Evolutionary conservation across 495 filamentous ascomycete genomes (phyloP), one percentile per base, ranked within the genome.

Genomic region (Acidomyces sp.): DNA sequence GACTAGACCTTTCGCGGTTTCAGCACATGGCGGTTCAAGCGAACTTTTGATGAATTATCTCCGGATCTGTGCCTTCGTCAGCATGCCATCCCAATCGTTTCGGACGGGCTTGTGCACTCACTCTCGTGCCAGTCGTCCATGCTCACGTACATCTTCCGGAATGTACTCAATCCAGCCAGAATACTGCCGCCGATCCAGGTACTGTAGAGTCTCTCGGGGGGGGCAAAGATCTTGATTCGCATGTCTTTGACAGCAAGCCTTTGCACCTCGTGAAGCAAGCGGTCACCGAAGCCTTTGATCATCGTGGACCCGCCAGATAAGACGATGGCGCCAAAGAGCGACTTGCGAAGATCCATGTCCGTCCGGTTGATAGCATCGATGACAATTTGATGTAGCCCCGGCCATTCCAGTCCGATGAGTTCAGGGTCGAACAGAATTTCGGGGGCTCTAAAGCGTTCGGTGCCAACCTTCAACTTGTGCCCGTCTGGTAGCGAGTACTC

Each of bases 121-220:
- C 48, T 88, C 68, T 99, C 90, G 55, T 99, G 92, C 87, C 88
- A 99, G 64, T 96, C 90, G 52, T 95, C 92, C 53, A 88, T 83
- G 54, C 82, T 92, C 48, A 96, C 88, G 85, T 87, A 95, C 92
- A 99, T 96, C 90, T 96, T 97, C 67, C 85, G 78, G 63, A 99
- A 99, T 20, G 90, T 96, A 65, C 88, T 96, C 58, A 99, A 60
- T 0, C 92, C 92, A 24, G 92, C 90, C 41, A 99, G 66, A 66
- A 99, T 99, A 55, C 90, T 94, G 20, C 90, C 90, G 51, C 90
- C 90, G 55, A 95, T 96, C 90, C 90, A 99, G 19, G 84, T 95
- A 42, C 82, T 93, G 63, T 96, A 99, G 61, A 95, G 93, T 41
- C 90, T 74, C 66, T 99, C 90, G 2, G 92, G 85, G 40, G 90